Evolutionary conservation across 2,329 filamentous ascomycete species (phyloP).

Genomic region (Rutstroemia sydowiana): DNA sequence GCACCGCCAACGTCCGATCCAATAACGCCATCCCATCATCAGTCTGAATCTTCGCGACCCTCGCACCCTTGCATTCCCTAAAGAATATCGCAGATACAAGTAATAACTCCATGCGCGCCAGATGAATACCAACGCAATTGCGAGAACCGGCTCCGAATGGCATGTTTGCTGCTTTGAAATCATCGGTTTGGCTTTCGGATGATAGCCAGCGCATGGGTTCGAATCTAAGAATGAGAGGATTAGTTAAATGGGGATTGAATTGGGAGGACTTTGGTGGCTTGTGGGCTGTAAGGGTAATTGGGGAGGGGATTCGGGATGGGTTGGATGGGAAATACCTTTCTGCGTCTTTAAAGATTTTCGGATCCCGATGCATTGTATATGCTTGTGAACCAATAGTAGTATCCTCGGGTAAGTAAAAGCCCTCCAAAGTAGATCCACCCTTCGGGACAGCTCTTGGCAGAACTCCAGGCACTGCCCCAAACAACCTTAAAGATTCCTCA

Average conservation of each 20-base stretch:
- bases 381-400: slow-evolving; percentile 31
- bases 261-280: no score
- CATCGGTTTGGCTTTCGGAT: background rate
- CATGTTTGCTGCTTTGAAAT: background rate
- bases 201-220: background rate
- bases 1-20: background rate
- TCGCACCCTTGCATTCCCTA: background rate
- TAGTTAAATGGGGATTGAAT: background rate
- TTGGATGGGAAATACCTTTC: background rate
- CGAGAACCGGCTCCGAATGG: background rate
- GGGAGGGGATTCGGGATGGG: no score
- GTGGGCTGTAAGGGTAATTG: no score
- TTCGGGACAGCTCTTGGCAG: slow-evolving; percentile 27
- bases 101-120: background rate
- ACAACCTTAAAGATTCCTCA: slow-evolving; percentile 31
- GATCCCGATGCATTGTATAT: slow-evolving; percentile 34
- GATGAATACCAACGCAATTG: background rate
- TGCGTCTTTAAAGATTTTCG: slow-evolving; percentile 31
- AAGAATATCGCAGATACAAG: background rate
- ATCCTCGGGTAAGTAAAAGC: slow-evolving; percentile 30
- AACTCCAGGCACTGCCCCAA: slow-evolving; percentile 28
- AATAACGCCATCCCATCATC: background rate
- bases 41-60: background rate
- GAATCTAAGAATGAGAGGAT: background rate
- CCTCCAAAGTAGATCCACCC: slow-evolving; percentile 26